Percentiles rank a stretch among this genome's conserved stretches.
These are phyloP conservation scores for Platanthera zijinensis DNA, from an alignment of 106 monocot species.

Conservation along the genomic window DNA sequence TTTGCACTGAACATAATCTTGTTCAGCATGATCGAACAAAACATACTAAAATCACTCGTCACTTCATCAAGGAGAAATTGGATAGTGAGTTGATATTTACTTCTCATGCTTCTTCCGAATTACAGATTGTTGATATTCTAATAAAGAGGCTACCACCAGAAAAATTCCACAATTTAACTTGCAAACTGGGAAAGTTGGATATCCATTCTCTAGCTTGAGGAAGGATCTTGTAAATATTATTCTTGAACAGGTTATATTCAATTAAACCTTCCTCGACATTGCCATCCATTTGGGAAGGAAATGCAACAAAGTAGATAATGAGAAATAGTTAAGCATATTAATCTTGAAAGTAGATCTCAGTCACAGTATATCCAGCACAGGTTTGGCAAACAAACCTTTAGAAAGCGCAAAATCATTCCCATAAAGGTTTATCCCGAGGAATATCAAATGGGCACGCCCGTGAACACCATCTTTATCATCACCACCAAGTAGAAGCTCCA, in stretches of 20 bases:
- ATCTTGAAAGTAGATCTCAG: neutral
- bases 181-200: too few relatives aligned
- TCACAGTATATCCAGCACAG: neutral
- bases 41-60: too few relatives aligned
- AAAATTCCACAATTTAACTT: too few relatives aligned
- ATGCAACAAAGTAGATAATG: neutral
- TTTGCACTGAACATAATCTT: too few relatives aligned
- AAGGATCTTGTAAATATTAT: too few relatives aligned
- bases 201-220: too few relatives aligned
- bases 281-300: neutral
- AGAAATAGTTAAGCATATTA: neutral
- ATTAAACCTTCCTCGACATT: neutral
- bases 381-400: slow-evolving; percentile 38
- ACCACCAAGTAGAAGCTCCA: slow-evolving; percentile 54
- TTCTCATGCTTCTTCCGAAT: too few relatives aligned
- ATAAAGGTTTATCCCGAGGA: slow-evolving; percentile 91
- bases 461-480: slow-evolving; percentile 7
- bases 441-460: slow-evolving; percentile 45
- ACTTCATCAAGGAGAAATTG: too few relatives aligned
- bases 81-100: too few relatives aligned
- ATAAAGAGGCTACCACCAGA: too few relatives aligned
- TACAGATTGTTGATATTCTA: too few relatives aligned
- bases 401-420: slow-evolving; percentile 82
- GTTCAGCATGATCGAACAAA: too few relatives aligned
- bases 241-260: neutral